Evolutionary conservation across 768 basidiomycete genomes (phyloP).

Genomic region (Tulasnella sp.): DNA sequence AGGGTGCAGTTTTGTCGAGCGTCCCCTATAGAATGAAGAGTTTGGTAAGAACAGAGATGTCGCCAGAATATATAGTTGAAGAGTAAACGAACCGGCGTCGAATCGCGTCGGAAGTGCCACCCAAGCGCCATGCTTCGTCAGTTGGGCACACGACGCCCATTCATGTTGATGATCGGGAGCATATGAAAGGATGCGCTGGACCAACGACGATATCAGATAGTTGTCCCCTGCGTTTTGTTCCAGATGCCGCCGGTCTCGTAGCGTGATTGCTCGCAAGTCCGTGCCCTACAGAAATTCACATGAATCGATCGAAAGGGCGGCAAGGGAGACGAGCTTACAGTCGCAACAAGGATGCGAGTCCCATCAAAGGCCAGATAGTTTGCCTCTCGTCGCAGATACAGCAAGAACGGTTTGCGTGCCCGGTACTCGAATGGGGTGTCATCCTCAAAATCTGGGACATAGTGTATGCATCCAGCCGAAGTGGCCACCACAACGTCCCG

Average conservation of each 20-base stretch:
- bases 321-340: neutral
- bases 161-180: no score
- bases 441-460: constrained; percentile 27
- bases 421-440: neutral
- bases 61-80: no score
- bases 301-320: neutral
- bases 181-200: no score
- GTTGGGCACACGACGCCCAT: no score
- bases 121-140: no score
- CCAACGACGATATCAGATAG: no score
- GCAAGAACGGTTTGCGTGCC: neutral
- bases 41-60: no score
- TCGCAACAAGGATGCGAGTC: constrained; percentile 1
- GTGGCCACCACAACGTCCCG: constrained; percentile 26
- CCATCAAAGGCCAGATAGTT: constrained; percentile 11
- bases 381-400: neutral
- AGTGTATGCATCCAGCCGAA: constrained; percentile 21
- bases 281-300: neutral
- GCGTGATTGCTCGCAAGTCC: neutral
- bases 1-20: no score
- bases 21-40: no score
- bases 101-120: no score
- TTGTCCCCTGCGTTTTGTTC: no score
- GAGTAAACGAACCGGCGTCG: no score
- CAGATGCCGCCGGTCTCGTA: neutral